Evolutionary conservation across 2,329 filamentous ascomycete species (phyloP), one percentile per base, ranked within the genome.

Genomic region (Pseudocercospora macadamiae): DNA sequence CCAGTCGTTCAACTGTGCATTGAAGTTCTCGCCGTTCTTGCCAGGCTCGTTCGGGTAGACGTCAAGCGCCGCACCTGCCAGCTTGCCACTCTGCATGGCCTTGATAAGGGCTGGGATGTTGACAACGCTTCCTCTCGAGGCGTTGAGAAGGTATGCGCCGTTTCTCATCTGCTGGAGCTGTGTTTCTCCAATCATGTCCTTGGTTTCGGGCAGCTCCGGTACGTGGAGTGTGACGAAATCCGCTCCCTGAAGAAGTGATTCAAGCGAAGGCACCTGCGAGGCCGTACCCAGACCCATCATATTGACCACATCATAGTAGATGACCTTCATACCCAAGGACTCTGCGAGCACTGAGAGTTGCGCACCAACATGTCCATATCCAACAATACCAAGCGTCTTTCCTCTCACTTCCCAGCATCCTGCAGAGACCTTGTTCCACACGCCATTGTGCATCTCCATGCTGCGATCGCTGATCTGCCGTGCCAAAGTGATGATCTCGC

Each of bases 361-460:
- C 52, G 91, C 93, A 63, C 95, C 95, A 73, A 99, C 97, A 74
- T 99, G 95, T 62, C 95, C 95, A 72, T 99, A 99, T 26, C 95
- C 95, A 65, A 99, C 87, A 70, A 99, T 97, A 63, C 90, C 95
- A 54, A 99, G 83, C 42, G 93, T 97, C 83, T 99, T 99, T 74
- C 95, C 95, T 70, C 95, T 88, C 70, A 97, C 92, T 76, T 99
- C 95, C 95, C 95, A 97, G 83, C 95, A 99, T 73, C 90, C 93
- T 70, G 85, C 84, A 80, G 92, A 96, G 71, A 97, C 93, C 81
- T 99, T 99, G 78, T 97, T 97, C 95, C 95, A 99, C 42, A 86
- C 91, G 57, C 95, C 95, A 57, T 85, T 85, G 81, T 99, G 95
- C 84, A 99, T 86, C 79, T 99, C 95, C 70, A 86, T 91, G 63